These are phyloP conservation scores for Colletotrichum liaoningense DNA, from an alignment of 2,329 filamentous ascomycete species.

Conservation along the genomic window DNA sequence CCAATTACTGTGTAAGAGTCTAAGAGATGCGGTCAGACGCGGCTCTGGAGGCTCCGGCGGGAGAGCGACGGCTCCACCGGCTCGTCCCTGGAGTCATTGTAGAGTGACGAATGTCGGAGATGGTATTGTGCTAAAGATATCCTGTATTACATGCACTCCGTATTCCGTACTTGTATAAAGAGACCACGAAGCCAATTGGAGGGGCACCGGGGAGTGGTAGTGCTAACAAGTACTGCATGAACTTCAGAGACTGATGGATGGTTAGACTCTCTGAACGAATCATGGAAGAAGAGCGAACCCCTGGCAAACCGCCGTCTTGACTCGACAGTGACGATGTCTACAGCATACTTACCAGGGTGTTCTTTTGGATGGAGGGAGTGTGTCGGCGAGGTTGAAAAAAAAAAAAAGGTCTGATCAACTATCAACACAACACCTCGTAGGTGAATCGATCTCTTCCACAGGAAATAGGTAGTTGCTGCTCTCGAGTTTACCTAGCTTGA, in stretches of 20 bases:
- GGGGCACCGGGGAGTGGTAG: no score
- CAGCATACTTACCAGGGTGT: not conserved
- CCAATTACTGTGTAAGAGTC: no score
- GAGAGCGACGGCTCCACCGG: constrained; percentile 17
- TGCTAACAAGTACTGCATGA: not conserved
- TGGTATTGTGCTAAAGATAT: not conserved
- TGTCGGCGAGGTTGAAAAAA: no score
- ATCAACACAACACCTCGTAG: no score
- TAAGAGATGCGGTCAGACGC: not conserved
- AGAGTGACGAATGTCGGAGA: not conserved
- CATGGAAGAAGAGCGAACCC: not conserved
- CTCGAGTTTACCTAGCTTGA: no score
- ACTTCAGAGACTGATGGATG: not conserved
- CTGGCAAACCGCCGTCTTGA: not conserved
- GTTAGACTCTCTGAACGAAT: not conserved
- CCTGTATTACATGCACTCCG: not conserved
- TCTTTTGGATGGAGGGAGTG: not conserved
- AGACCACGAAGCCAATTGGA: not conserved
- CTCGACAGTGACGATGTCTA: not conserved
- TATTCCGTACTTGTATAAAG: not conserved
- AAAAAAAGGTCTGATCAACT: no score
- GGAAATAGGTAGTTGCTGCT: no score
- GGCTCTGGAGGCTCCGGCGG: constrained; percentile 11
- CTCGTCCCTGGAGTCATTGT: not conserved
- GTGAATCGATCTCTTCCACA: no score